A percentile compares a stretch with the other conserved stretches of the same genome.
phyloP scores from a whole-genome alignment of 208 protist genomes.

The Trichomonas vaginalis region DNA sequence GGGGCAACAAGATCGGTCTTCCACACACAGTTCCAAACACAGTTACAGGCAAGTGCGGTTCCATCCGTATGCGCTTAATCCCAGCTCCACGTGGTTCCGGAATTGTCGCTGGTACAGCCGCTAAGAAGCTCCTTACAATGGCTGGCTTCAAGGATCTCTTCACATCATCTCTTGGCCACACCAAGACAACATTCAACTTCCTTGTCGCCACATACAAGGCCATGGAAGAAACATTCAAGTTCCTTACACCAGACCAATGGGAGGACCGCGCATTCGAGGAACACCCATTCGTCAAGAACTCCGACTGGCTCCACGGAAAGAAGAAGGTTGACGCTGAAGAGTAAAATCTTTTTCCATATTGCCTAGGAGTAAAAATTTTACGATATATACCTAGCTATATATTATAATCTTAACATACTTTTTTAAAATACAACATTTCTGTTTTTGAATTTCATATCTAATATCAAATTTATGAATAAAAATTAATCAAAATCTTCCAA shows the following conservation, averaged over 20 bases:
- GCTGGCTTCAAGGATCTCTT: conserved; percentile 95
- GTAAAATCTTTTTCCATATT: too few species aligned
- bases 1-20: conserved; percentile 92
- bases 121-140: conserved; percentile 91
- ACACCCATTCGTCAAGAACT: conserved; percentile 64
- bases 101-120: conserved; percentile 81
- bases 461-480: too few species aligned
- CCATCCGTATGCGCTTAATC: conserved; percentile 81
- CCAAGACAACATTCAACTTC: conserved; percentile 96
- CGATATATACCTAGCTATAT: too few species aligned
- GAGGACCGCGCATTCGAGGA: conserved; percentile 55
- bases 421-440: too few species aligned
- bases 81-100: conserved; percentile 96
- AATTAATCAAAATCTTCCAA: too few species aligned
- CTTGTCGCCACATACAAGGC: conserved; percentile 94
- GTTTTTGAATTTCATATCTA: too few species aligned
- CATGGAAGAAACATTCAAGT: conserved; percentile 81
- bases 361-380: too few species aligned
- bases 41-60: conserved; percentile 94
- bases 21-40: conserved; percentile 97
- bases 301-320: conserved; percentile 29
- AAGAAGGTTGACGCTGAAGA: too few species aligned
- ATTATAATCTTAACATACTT: too few species aligned
- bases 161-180: conserved; percentile 82
- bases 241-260: conserved; percentile 97